Conservation (phyloP, 1,284 basidiomycete genomes). For the Sphaerobolus stellatus region DNA sequence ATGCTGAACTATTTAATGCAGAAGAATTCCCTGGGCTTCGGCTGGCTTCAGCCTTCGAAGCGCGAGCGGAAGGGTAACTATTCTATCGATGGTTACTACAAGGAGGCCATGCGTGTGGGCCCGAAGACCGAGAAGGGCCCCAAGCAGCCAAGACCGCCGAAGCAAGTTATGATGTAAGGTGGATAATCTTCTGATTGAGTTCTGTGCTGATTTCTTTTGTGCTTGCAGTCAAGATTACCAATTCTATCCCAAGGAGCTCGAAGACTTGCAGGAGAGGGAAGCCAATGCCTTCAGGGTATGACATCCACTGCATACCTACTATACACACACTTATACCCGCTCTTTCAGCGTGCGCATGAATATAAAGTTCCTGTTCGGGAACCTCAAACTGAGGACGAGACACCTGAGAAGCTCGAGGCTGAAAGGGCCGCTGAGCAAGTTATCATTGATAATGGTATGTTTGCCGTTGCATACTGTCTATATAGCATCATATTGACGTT, state of each 20-base stretch:
- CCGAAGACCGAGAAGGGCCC: constrained; percentile 82
- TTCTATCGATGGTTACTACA: constrained; percentile 92
- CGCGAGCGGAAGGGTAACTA: constrained; percentile 96
- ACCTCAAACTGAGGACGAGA: constrained; percentile 68
- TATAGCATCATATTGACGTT: not conserved
- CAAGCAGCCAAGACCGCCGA: constrained; percentile 85
- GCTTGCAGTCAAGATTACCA: constrained; percentile 87
- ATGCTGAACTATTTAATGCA: constrained; percentile 29
- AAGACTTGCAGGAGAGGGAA: constrained; percentile 88
- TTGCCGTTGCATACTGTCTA: not conserved
- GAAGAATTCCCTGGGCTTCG: constrained; percentile 73
- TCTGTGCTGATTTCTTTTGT: no score
- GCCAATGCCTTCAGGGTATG: constrained; percentile 75
- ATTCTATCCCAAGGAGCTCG: constrained; percentile 86
- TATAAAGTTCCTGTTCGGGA: constrained; percentile 76
- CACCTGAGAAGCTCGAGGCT: constrained; percentile 81
- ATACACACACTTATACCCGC: no score
- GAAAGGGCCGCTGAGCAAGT: constrained; percentile 83
- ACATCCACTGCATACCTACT: not conserved
- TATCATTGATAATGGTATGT: constrained; percentile 76
- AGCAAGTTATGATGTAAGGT: constrained; percentile 84
- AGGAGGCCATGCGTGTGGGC: constrained; percentile 84
- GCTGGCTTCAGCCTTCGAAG: constrained; percentile 91
- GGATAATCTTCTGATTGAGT: no score
- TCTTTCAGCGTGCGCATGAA: constrained; percentile 61